Base-by-base conservation (phyloP, 768 basidiomycete species). In the Podaxis rugospora region DNA sequence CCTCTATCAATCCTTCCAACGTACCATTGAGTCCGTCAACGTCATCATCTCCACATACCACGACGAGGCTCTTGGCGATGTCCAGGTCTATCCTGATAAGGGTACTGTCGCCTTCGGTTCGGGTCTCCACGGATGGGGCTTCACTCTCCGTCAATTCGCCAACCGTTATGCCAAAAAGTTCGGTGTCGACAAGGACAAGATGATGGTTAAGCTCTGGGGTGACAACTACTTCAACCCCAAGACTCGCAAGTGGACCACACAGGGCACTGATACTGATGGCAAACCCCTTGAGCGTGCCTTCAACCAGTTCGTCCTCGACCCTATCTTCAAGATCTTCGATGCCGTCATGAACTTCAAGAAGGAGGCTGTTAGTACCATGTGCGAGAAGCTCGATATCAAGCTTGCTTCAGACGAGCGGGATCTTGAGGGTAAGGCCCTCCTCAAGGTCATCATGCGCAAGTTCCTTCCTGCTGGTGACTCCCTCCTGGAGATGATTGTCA, bases 341-440 rank as follows among this genome's bases (percentile, higher is more conserved):
- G 89, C 90, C 68, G 92, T 97, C 76, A 98, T 98, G 95, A 96
- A 98, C 84, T 95, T 90, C 86, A 96, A 98, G 83, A 98, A 96
- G 84, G 95, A 96, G 50, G 76, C 83, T 62, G 84, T 93, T 65
- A 76, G 68, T 55, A 78, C 82, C 62, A 94, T 99, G 81, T 88
- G 97, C 68, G 94, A 97, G 57, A 98, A 99, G 79, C 93, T 99
- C 69, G 95, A 97, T 13, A 76, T 99, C 74, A 92, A 92, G 75
- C 90, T 99, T 64, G 80, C 85, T 60, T 74, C 79, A 51, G 93
- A 95, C 1, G 96, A 97, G 82, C 88, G 87, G 70, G 97, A 97
- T 66, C 84, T 93, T 65, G 96, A 98, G 75, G 90, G 93, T 72
- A 99, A 99, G 79, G 83, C 85, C 21, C 88, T 99, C 69, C 90